Conservation (phyloP, 345 rosid genomes). For the Clarkia xantiana region DNA sequence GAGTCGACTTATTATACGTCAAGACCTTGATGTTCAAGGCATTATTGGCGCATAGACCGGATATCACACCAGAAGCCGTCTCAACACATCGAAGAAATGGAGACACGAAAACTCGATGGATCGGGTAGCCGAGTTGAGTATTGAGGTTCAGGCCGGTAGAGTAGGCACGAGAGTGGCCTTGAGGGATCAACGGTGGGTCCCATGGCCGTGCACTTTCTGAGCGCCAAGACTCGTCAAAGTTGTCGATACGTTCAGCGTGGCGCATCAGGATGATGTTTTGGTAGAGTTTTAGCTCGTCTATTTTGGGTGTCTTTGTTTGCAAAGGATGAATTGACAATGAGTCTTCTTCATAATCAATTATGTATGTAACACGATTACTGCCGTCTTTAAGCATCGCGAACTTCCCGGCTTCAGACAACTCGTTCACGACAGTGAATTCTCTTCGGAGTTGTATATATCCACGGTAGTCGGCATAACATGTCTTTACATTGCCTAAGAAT, state of each 20-base stretch:
- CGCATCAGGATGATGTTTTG: constrained; percentile 73
- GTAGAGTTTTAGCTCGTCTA: background rate
- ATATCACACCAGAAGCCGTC: constrained; percentile 45
- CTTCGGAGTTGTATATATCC: too few species aligned
- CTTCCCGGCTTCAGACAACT: too few species aligned
- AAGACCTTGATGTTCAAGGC: constrained; percentile 6
- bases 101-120: constrained; percentile 73
- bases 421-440: too few species aligned
- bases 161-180: constrained; percentile 42
- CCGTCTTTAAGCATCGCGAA: too few species aligned
- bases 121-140: constrained; percentile 34
- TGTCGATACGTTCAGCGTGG: constrained; percentile 75
- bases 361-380: too few species aligned
- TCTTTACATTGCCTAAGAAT: too few species aligned
- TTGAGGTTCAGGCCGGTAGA: constrained; percentile 31
- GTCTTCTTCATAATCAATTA: too few species aligned
- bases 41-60: constrained; percentile 42
- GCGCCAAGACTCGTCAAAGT: constrained; percentile 38
- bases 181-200: constrained; percentile 53
- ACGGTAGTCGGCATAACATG: too few species aligned
- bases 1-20: background rate
- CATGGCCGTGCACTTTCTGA: constrained; percentile 43
- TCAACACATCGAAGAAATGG: constrained; percentile 75
- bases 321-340: too few species aligned
- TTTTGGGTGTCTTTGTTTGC: too few species aligned